Evolutionary conservation across 192 early-diverging fungal genomes (phyloP).

Genomic region (Helicostylum pulchrum): DNA sequence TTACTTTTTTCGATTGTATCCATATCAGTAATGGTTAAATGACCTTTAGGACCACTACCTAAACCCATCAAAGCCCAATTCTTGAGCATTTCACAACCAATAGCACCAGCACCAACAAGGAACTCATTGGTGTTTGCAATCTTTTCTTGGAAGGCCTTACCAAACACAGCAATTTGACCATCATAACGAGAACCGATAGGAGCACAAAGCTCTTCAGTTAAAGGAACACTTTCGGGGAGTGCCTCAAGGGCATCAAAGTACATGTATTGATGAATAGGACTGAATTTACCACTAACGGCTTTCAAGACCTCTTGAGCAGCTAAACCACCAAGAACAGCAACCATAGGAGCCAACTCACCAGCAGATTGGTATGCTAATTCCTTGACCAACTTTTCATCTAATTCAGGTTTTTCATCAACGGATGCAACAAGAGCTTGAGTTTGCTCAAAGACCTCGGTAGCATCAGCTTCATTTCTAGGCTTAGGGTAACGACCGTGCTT

Average conservation of each 20-base stretch:
- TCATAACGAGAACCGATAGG: constrained; percentile 92
- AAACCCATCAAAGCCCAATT: constrained; percentile 98
- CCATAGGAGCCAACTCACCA: constrained; percentile 93
- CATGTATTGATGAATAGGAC: constrained; percentile 86
- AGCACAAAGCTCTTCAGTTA: constrained; percentile 71
- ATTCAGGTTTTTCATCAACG: constrained; percentile 66
- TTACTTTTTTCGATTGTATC: constrained; percentile 99
- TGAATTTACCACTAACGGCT: constrained; percentile 92
- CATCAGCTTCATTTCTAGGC: constrained; percentile 84
- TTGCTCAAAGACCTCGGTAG: constrained; percentile 68
- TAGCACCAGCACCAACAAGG: constrained; percentile 97
- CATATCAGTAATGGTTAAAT: constrained; percentile 95
- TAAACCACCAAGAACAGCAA: constrained; percentile 93
- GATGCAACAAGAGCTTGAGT: constrained; percentile 73
- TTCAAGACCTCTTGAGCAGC: constrained; percentile 98
- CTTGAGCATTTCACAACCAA: constrained; percentile 99
- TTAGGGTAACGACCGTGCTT: constrained; percentile 72
- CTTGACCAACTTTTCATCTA: constrained; percentile 85
- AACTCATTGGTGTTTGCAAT: constrained; percentile 88
- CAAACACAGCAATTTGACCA: constrained; percentile 94
- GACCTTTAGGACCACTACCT: constrained; percentile 77
- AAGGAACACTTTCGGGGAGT: constrained; percentile 64
- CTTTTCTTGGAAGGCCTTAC: constrained; percentile 82
- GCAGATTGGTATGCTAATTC: constrained; percentile 84
- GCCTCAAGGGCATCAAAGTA: constrained; percentile 98